Base-by-base conservation (phyloP, 2,329 filamentous ascomycete species). In the Colletotrichum eleusines region DNA sequence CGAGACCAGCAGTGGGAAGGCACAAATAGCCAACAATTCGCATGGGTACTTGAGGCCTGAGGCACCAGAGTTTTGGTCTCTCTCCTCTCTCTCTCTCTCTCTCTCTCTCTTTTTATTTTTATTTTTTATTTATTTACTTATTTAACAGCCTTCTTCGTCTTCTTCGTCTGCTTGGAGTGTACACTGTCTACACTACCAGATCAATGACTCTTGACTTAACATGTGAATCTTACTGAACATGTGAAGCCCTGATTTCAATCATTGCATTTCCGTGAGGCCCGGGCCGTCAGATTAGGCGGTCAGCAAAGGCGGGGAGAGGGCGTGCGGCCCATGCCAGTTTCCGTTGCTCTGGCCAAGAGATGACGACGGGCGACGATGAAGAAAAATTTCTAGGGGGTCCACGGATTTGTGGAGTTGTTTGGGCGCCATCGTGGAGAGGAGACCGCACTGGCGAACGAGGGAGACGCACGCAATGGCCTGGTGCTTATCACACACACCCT, bases 371-470 rank as follows among this genome's bases (percentile, higher is more conserved):
- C n/a, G 12, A 68, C 20, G 16, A 31, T 31, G 35, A 42, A 26
- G 48, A 66, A 63, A 68, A 63, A 68, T 59, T 68, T 68, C 58
- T 67, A 71, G 63, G 63, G 63, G 18, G 14, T 63, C 68, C 64
- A 71, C 68, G 68, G 18, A 40, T 62, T 46, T 71, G 68, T 71
- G 68, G 68, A 59, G 68, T n/a, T 70, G 40, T 5, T 55, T 35
- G 16, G 65, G 38, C 60, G 60, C 26, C 50, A 38, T 64, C 59
- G 66, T 48, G 60, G 50, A 57, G 66, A 31, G 55, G 54, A n/a
- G 28, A 33, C 53, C 33, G 40, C 51, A 63, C 51, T 46, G 48
- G 5, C 48, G 48, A 50, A 50, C 48, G 26, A 51, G 48, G 16
- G 48, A 51, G 26, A 18, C 48, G 48, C 48, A 18, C 28, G 42